These are phyloP conservation scores for Fomes fomentarius DNA, from an alignment of 1,284 basidiomycete species.

Conservation along the genomic window DNA sequence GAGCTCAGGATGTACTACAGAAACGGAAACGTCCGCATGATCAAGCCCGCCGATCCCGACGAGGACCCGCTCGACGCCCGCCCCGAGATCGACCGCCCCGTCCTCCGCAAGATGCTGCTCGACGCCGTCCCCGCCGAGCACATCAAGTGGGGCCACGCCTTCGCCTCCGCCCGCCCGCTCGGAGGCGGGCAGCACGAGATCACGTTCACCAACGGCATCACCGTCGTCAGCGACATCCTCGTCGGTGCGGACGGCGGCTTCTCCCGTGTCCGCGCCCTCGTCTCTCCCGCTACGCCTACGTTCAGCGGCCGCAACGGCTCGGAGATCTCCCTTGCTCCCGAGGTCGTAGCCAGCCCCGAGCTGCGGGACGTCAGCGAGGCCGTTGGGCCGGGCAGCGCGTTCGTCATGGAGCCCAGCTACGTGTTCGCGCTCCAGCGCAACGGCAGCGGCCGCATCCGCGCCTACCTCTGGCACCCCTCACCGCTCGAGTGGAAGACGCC, in stretches of 20 bases:
- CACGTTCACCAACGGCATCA: conserved; percentile 11
- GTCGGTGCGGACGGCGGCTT: conserved; percentile 52
- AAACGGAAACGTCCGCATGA: conserved; percentile 1
- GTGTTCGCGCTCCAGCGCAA: conserved; percentile 5
- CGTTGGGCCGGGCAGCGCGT: conserved; percentile 9
- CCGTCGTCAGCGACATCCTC: conserved; percentile 28
- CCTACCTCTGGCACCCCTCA: conserved; percentile 7
- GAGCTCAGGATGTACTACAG: conserved; percentile 7
- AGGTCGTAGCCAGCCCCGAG: background rate
- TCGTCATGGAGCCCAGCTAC: conserved; percentile 1
- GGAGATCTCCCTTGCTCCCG: conserved; percentile 10
- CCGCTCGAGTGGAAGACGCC: conserved; percentile 9
- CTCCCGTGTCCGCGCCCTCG: conserved; percentile 42
- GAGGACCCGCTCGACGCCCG: conserved; percentile 1
- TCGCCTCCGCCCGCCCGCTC: conserved; percentile 5
- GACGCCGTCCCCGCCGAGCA: conserved; percentile 8
- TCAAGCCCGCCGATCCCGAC: background rate
- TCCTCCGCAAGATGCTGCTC: conserved; percentile 15
- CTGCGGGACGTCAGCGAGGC: conserved; percentile 10
- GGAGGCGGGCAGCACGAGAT: conserved; percentile 14
- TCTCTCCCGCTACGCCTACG: conserved; percentile 12
- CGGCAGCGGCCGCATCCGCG: conserved; percentile 16
- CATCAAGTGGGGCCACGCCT: conserved; percentile 16
- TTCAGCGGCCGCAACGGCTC: conserved; percentile 9
- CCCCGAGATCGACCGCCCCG: conserved; percentile 17